A percentile compares a stretch with the other conserved stretches of the same genome.
These are phyloP conservation scores for Akanthomyces muscarius DNA, from an alignment of 2,329 filamentous ascomycete species.

Conservation along the genomic window DNA sequence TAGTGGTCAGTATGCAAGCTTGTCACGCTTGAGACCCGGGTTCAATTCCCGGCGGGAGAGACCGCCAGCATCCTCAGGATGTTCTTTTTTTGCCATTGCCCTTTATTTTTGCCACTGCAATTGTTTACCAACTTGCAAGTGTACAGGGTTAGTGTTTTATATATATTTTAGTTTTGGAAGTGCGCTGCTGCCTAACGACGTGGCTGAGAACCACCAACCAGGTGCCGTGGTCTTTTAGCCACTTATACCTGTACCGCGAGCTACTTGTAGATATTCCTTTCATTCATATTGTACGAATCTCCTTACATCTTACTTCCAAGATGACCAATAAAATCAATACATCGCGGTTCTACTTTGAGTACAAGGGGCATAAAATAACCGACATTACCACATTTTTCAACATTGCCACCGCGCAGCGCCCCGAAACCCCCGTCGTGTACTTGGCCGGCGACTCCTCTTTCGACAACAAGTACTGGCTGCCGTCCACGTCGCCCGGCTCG, in stretches of 20 bases:
- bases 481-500: neutral
- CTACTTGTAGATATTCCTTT: too few relatives aligned
- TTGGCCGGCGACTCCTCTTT: conserved; percentile 13
- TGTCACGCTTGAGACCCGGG: conserved; percentile 24
- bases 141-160: too few relatives aligned
- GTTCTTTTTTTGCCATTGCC: neutral
- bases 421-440: conserved; percentile 5
- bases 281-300: too few relatives aligned
- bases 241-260: too few relatives aligned
- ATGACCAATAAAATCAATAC: conserved; percentile 1
- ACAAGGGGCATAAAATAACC: conserved; percentile 4
- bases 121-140: too few relatives aligned
- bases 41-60: conserved; percentile 25
- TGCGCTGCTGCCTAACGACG: neutral
- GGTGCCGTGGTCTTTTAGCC: too few relatives aligned
- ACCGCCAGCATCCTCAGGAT: conserved; percentile 16
- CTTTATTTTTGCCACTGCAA: neutral
- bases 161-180: neutral
- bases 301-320: neutral
- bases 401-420: neutral
- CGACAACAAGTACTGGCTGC: conserved; percentile 16
- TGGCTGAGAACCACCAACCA: too few relatives aligned
- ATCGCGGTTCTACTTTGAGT: conserved; percentile 9
- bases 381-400: conserved; percentile 1
- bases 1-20: conserved; percentile 25